Percentiles rank a stretch among this genome's conserved stretches.
Evolutionary conservation across 108 stramenopile species (phyloP).

Genomic region (Nannochloropsis gaditana): DNA sequence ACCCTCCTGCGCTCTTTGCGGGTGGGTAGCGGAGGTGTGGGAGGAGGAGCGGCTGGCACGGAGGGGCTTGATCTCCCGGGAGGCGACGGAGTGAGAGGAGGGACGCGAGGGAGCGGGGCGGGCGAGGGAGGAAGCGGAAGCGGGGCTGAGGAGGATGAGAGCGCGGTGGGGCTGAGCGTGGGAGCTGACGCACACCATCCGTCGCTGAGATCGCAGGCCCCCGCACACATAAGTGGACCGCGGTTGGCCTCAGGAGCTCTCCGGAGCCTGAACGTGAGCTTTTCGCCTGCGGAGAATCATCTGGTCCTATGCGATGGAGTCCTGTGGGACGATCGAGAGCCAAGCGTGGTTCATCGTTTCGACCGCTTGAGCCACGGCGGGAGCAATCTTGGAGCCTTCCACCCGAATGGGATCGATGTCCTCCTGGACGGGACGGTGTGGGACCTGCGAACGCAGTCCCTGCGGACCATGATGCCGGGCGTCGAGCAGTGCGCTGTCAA

Average conservation of each 20-base stretch:
- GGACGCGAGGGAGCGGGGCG: not conserved
- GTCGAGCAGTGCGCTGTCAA: slow-evolving; percentile 29
- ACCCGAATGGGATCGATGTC: slow-evolving; percentile 41
- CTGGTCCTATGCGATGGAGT: slow-evolving; percentile 33
- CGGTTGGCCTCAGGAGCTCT: not conserved
- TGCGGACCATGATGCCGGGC: slow-evolving; percentile 27
- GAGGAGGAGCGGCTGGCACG: not conserved
- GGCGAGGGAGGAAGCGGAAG: not conserved
- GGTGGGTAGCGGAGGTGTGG: not conserved
- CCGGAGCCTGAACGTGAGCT: slow-evolving; percentile 26
- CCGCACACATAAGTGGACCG: not conserved
- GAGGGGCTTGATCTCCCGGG: not conserved
- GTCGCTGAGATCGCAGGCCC: not conserved
- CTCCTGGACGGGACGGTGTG: slow-evolving; percentile 34
- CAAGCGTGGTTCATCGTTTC: slow-evolving; percentile 27
- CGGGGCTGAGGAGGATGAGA: not conserved
- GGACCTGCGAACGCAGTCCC: slow-evolving; percentile 34
- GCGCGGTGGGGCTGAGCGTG: not conserved
- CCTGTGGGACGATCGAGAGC: slow-evolving; percentile 32
- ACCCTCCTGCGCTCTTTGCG: not conserved
- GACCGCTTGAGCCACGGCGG: slow-evolving; percentile 31
- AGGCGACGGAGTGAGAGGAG: not conserved
- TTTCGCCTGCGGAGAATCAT: slow-evolving; percentile 30
- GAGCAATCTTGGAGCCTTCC: slow-evolving; percentile 27
- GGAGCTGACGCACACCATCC: not conserved